A percentile compares a stretch with the other conserved stretches of the same genome.
These are phyloP conservation scores for Nitzschia putrida DNA, from an alignment of 108 stramenopile species.

Conservation along the genomic window DNA sequence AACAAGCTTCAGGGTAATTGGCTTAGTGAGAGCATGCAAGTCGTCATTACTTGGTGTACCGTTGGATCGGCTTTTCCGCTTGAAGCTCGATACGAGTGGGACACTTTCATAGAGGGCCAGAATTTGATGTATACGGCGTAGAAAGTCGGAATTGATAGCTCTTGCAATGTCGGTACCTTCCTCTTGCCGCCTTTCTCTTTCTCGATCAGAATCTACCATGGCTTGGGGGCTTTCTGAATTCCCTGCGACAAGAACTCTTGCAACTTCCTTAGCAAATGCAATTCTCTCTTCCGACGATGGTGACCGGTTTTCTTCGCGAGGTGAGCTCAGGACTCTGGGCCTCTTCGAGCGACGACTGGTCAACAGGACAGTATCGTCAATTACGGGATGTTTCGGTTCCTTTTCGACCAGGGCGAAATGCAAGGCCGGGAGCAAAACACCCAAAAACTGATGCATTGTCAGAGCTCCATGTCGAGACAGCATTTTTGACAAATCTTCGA, in stretches of 20 bases:
- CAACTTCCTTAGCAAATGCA: slow-evolving; percentile 24
- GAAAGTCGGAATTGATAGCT: slow-evolving; percentile 17
- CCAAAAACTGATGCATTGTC: slow-evolving; percentile 50
- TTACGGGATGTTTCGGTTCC: background rate
- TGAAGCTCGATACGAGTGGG: background rate
- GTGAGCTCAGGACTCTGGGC: slow-evolving; percentile 16
- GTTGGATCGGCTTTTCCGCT: background rate
- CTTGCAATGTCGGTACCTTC: background rate
- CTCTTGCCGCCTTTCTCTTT: background rate
- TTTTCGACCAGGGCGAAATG: slow-evolving; percentile 32
- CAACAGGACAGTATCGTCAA: background rate
- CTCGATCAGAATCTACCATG: no score
- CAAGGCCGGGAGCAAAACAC: slow-evolving; percentile 46
- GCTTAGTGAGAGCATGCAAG: slow-evolving; percentile 21
- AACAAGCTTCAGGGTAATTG: slow-evolving; percentile 22
- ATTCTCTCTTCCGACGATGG: slow-evolving; percentile 3
- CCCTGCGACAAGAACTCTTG: background rate
- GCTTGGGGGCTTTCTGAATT: no score
- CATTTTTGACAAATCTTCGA: slow-evolving; percentile 31
- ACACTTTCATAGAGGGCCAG: slow-evolving; percentile 45
- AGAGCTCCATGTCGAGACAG: slow-evolving; percentile 25
- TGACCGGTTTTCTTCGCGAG: slow-evolving; percentile 1
- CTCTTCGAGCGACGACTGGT: slow-evolving; percentile 25
- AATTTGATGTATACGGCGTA: slow-evolving; percentile 41
- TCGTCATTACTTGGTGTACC: background rate